Evolutionary conservation across 805 yeast species (phyloP), one percentile per base, ranked within the genome.

Genomic region (Sungouiella thailandica): DNA sequence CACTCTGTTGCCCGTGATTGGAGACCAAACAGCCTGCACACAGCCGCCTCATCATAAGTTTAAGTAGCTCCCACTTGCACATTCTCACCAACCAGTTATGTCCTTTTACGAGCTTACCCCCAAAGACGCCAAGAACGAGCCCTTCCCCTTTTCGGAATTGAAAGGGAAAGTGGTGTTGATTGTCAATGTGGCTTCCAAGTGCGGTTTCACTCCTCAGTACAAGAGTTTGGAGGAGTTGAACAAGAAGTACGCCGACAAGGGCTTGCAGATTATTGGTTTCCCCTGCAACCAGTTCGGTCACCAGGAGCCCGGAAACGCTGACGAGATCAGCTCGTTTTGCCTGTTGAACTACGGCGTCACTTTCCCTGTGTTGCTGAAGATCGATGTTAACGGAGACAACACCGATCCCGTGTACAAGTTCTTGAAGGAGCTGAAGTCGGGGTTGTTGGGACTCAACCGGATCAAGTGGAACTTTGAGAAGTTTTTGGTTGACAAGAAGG

Each of bases 151-250:
- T 48, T 47, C 58, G 27, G 62, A 78, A 39, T 65, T 83, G 38
- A 71, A 80, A 56, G 94, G 90, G 26, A 83, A 87, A 58, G 94
- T 81, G 28, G 89, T 88, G 12, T 58, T 87, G 28, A 68, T 88
- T 36, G 94, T 88, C 40, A 87, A 87, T 58, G 90, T 86, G 23
- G 96, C 96, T 12, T 81, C 93, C 52, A 81, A 85, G 61, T 66
- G 72, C 52, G 72, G 72, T 10, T 66, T 58, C 52, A 57, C 71
- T 9, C 68, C 69, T 12, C 72, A 66, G 46, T 62, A 62, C 41
- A 52, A 56, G 41, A 69, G 58, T 32, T 58, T 66, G 36, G 70
- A 66, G 50, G 63, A 58, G 41, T 52, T 66, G 46, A 58, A 65
- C 53, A 55, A 65, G 45, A 63, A 63, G 43, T 66, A 60, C 45